Evolutionary conservation across 176 grass and related monocot species (phyloP).

Genomic region (Rhynchospora pubera): DNA sequence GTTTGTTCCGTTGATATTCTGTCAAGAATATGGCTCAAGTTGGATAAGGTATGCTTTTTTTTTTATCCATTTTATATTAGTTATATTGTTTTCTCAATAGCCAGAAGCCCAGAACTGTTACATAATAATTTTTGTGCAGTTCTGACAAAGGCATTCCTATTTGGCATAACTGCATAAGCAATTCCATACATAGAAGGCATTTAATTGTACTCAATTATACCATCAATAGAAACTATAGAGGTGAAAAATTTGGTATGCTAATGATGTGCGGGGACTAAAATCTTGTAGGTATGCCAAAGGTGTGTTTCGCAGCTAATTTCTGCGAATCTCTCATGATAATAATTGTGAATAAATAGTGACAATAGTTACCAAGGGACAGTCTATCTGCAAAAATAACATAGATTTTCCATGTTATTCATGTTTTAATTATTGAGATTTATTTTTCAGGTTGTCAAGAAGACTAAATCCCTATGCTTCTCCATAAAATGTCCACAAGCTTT

Average conservation of each 20-base stretch:
- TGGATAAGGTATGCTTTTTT: slow-evolving; percentile 20
- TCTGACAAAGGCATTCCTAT: neutral
- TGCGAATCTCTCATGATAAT: neutral
- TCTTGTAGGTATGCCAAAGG: neutral
- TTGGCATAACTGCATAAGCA: neutral
- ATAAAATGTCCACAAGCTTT: slow-evolving; percentile 30
- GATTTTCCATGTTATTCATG: neutral
- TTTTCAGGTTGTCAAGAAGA: slow-evolving; percentile 17
- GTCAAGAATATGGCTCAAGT: slow-evolving; percentile 17
- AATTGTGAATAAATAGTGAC: neutral
- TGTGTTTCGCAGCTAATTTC: neutral
- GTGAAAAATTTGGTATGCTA: neutral
- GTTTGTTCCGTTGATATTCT: neutral
- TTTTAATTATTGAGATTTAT: neutral
- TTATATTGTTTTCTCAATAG: slow-evolving; percentile 1
- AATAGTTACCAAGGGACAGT: neutral
- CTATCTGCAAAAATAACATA: neutral
- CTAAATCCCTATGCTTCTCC: neutral
- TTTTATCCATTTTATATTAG: neutral
- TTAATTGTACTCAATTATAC: neutral
- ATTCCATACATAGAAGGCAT: neutral
- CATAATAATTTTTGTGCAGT: neutral
- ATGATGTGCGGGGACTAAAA: no score
- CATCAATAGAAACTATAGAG: neutral
- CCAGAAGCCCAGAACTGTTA: neutral